Conservation (phyloP, 2,329 filamentous ascomycete genomes). For the Curvularia eragrostidis region DNA sequence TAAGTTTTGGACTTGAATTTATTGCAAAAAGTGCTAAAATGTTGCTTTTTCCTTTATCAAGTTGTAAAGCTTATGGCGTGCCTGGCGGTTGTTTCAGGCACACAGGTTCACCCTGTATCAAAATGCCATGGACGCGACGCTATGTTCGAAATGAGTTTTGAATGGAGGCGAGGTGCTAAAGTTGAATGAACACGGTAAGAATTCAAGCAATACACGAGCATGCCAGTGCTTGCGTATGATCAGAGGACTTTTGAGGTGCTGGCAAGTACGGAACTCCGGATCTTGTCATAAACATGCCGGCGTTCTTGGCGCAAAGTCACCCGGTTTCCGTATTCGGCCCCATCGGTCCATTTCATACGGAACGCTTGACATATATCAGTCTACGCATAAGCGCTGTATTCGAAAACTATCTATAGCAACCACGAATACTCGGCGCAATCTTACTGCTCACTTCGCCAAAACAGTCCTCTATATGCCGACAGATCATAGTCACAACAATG, state of each 20-base stretch:
- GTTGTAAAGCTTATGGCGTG: conserved; percentile 6
- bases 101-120: conserved; percentile 9
- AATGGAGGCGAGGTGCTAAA: neutral
- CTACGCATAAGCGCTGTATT: neutral
- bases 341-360: neutral
- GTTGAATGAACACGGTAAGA: neutral
- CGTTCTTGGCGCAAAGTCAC: neutral
- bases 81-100: conserved; percentile 13
- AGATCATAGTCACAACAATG: neutral
- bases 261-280: neutral
- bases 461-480: neutral
- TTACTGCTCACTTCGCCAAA: neutral
- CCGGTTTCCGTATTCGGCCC: neutral
- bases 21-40: neutral
- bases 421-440: neutral
- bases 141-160: conserved; percentile 13
- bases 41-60: neutral
- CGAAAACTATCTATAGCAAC: neutral
- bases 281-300: neutral
- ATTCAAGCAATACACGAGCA: neutral
- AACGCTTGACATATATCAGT: neutral
- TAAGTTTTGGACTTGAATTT: neutral
- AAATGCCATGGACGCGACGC: neutral
- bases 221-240: neutral
- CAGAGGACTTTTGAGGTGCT: neutral